A percentile compares a stretch with the other conserved stretches of the same genome.
These are phyloP conservation scores for Begonia masoniana DNA, from an alignment of 306 rosid species.

Conservation along the genomic window DNA sequence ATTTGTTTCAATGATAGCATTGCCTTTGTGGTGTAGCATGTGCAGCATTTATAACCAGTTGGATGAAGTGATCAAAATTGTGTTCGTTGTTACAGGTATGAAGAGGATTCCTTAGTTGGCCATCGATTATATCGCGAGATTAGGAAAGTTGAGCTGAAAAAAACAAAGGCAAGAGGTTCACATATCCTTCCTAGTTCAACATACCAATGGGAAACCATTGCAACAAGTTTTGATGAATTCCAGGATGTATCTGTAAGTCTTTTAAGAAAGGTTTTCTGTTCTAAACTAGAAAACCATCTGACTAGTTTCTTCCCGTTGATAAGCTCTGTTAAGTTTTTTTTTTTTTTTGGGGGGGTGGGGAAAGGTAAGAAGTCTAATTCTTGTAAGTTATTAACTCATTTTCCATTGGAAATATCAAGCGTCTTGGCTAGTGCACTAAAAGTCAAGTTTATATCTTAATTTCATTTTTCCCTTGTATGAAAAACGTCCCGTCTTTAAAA, in stretches of 20 bases:
- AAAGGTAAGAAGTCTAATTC: too few relatives aligned
- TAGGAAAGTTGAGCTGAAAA: conserved; percentile 70
- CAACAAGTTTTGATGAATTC: conserved; percentile 92
- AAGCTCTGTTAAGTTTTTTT: too few relatives aligned
- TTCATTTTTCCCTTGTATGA: too few relatives aligned
- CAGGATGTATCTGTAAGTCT: conserved; percentile 74
- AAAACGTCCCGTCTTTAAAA: too few relatives aligned
- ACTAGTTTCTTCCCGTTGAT: too few relatives aligned
- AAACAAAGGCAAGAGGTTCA: conserved; percentile 69
- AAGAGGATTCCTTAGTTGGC: conserved; percentile 83
- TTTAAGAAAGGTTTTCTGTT: too few relatives aligned
- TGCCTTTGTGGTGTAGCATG: background rate
- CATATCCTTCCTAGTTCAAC: conserved; percentile 45
- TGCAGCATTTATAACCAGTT: background rate
- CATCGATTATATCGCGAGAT: conserved; percentile 87
- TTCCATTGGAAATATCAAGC: too few relatives aligned
- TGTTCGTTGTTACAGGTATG: conserved; percentile 53
- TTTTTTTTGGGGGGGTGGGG: too few relatives aligned
- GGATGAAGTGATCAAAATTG: background rate
- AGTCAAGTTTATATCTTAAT: too few relatives aligned
- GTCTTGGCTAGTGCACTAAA: too few relatives aligned
- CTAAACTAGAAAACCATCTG: too few relatives aligned
- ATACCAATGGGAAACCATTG: conserved; percentile 82
- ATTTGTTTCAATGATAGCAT: conserved; percentile 2
- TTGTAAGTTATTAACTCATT: too few relatives aligned